These are phyloP conservation scores for Macrolepiota fuliginosa DNA, from an alignment of 768 basidiomycete species.

Conservation along the genomic window DNA sequence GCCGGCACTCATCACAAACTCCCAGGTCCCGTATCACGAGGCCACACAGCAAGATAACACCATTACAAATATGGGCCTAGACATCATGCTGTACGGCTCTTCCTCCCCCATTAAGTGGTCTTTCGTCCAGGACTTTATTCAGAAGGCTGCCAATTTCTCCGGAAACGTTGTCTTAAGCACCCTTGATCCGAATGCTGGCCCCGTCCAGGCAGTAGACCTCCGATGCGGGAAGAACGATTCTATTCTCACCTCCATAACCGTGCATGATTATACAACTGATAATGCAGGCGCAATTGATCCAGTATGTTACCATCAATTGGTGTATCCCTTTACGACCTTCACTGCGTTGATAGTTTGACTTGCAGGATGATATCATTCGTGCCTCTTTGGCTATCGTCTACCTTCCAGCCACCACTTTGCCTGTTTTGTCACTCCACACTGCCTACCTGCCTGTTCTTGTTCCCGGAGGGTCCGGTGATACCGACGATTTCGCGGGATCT, in stretches of 20 bases:
- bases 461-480: constrained; percentile 21
- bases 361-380: constrained; percentile 31
- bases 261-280: constrained; percentile 37
- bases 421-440: constrained; percentile 34
- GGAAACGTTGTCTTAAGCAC: constrained; percentile 28
- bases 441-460: constrained; percentile 61
- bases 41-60: constrained; percentile 18
- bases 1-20: constrained; percentile 29
- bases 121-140: constrained; percentile 56
- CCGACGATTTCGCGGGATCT: constrained; percentile 19
- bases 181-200: constrained; percentile 22
- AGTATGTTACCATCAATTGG: constrained; percentile 31
- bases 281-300: constrained; percentile 18
- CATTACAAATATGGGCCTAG: constrained; percentile 41
- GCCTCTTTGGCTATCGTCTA: constrained; percentile 71
- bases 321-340: constrained; percentile 24
- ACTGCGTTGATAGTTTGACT: constrained; percentile 38
- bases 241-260: constrained; percentile 28
- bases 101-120: constrained; percentile 59
- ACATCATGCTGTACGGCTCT: constrained; percentile 67
- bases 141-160: constrained; percentile 46
- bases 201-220: constrained; percentile 28
- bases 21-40: constrained; percentile 34
- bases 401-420: constrained; percentile 48
- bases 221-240: constrained; percentile 24